phyloP scores from a whole-genome alignment of 2,329 filamentous ascomycete species.

The Zelopaecilomyces penicillatus region DNA sequence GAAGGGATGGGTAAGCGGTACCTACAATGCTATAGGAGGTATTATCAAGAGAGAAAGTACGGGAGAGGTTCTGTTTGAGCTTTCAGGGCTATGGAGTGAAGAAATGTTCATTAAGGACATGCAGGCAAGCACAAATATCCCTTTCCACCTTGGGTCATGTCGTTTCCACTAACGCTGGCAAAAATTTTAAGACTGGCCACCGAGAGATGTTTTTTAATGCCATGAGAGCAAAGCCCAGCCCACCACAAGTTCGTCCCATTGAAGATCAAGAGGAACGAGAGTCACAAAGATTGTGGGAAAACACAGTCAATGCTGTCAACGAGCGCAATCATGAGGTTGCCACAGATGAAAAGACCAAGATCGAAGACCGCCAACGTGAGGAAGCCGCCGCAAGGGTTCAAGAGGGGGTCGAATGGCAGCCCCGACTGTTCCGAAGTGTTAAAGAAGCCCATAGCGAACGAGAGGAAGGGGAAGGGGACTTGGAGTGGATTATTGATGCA shows the following conservation, averaged over 20 bases:
- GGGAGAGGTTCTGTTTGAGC: conserved; percentile 79
- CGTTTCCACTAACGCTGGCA: conserved; percentile 1
- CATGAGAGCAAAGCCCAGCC: conserved; percentile 63
- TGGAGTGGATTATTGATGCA: conserved; percentile 93
- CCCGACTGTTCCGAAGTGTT: conserved; percentile 73
- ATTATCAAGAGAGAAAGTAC: conserved; percentile 82
- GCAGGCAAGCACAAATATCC: conserved; percentile 42
- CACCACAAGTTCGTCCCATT: conserved; percentile 65
- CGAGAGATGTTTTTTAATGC: conserved; percentile 89
- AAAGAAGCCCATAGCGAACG: conserved; percentile 59
- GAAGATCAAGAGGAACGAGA: conserved; percentile 84
- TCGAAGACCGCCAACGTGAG: conserved; percentile 85
- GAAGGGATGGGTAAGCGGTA: conserved; percentile 93
- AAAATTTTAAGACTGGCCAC: conserved; percentile 61
- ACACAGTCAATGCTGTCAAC: conserved; percentile 73
- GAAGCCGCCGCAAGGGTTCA: conserved; percentile 75
- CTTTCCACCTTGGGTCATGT: too few species aligned
- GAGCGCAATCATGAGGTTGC: conserved; percentile 79
- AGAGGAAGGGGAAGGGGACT: conserved; percentile 76
- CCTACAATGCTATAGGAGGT: conserved; percentile 92
- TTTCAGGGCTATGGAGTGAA: conserved; percentile 87
- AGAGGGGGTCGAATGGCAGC: conserved; percentile 78
- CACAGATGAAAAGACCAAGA: conserved; percentile 91
- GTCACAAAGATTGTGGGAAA: conserved; percentile 79
- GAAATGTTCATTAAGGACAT: conserved; percentile 90